phyloP scores from a whole-genome alignment of 768 basidiomycete genomes.

The Rhodotorula sphaerocarpa region DNA sequence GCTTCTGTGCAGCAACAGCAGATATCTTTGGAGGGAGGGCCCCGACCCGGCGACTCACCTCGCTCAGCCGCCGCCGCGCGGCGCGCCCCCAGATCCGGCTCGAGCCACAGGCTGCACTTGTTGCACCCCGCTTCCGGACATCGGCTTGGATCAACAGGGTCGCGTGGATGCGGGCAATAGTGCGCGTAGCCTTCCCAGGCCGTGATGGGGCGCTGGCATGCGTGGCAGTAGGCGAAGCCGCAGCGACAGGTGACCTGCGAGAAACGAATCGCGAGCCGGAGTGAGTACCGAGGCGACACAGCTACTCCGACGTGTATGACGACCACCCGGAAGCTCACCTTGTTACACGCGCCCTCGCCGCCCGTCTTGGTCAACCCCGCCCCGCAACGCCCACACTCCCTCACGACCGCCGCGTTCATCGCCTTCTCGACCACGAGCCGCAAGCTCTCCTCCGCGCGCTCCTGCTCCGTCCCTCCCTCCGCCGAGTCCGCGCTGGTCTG shows the following conservation, averaged over 20 bases:
- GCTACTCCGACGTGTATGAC: no score
- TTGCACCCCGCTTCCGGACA: neutral
- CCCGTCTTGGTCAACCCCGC: neutral
- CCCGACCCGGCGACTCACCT: slow-evolving; percentile 8
- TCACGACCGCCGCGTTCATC: slow-evolving; percentile 10
- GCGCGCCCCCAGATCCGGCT: neutral
- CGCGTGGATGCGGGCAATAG: slow-evolving; percentile 9
- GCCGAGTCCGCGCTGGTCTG: neutral
- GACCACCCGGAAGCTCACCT: no score
- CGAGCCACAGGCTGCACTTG: slow-evolving; percentile 1
- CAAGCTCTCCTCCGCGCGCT: slow-evolving; percentile 6
- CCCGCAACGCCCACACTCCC: slow-evolving; percentile 10
- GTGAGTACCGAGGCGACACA: no score
- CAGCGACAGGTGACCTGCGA: slow-evolving; percentile 21
- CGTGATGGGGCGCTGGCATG: slow-evolving; percentile 1
- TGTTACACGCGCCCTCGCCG: slow-evolving; percentile 10
- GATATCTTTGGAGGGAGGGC: no score
- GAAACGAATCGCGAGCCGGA: neutral
- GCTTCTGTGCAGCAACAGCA: no score
- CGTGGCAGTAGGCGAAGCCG: slow-evolving; percentile 4
- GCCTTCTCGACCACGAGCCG: slow-evolving; percentile 17
- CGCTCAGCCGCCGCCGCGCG: neutral
- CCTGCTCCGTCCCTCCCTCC: neutral
- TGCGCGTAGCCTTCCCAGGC: slow-evolving; percentile 1
- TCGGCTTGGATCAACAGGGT: neutral